Conservation (phyloP, 2,329 filamentous ascomycete species). For the Monosporascus sp. region DNA sequence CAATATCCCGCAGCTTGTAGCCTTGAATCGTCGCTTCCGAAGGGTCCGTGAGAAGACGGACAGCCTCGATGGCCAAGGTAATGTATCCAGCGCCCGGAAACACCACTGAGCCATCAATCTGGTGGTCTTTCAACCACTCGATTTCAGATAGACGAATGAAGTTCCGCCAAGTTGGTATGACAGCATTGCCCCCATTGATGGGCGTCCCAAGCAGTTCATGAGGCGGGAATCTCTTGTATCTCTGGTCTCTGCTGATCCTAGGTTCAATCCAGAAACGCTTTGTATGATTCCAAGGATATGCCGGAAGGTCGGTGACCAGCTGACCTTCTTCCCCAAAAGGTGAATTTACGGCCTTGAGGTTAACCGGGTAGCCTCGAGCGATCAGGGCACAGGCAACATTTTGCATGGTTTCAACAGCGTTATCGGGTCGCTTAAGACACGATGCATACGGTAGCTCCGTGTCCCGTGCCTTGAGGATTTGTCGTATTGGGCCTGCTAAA, state of each 20-base stretch:
- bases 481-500: conserved; percentile 22
- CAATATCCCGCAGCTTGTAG: conserved; percentile 14
- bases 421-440: conserved; percentile 10
- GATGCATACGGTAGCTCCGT: conserved; percentile 12
- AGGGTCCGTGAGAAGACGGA: not conserved
- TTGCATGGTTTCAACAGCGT: conserved; percentile 23
- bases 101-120: conserved; percentile 36
- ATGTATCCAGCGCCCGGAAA: conserved; percentile 30
- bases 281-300: conserved; percentile 10
- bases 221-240: not conserved
- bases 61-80: conserved; percentile 16
- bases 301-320: conserved; percentile 2
- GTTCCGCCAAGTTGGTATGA: conserved; percentile 7
- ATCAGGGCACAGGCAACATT: too few relatives aligned
- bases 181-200: not conserved
- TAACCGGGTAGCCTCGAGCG: not conserved
- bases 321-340: not conserved
- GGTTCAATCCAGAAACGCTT: conserved; percentile 6
- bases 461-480: conserved; percentile 19
- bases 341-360: not conserved
- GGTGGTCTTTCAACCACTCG: conserved; percentile 37
- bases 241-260: not conserved
- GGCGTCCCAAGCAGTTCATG: conserved; percentile 9
- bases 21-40: conserved; percentile 6
- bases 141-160: conserved; percentile 2